A percentile compares a stretch with the other conserved stretches of the same genome.
Conservation (phyloP, 192 early-diverging fungal genomes). For the Spizellomyces punctatus region DNA sequence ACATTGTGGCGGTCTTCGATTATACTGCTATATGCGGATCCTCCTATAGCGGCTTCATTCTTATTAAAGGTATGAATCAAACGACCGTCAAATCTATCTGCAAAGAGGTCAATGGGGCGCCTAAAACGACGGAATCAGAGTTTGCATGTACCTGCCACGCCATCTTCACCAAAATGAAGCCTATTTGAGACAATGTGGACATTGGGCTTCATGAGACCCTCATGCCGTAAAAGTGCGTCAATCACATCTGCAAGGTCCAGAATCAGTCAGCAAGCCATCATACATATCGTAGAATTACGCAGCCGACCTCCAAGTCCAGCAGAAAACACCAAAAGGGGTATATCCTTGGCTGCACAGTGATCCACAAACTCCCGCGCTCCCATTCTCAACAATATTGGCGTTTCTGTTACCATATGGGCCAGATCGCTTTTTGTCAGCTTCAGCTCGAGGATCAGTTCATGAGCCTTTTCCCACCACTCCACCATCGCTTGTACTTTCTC, state of each 20-base stretch:
- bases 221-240: constrained; percentile 51
- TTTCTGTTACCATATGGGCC: constrained; percentile 48
- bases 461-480: constrained; percentile 73
- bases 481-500: constrained; percentile 71
- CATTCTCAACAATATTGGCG: constrained; percentile 51
- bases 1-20: too few species aligned
- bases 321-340: constrained; percentile 74
- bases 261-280: constrained; percentile 4
- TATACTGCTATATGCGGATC: too few species aligned
- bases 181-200: constrained; percentile 74
- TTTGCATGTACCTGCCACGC: constrained; percentile 19
- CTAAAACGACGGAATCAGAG: too few species aligned
- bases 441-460: constrained; percentile 54
- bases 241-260: constrained; percentile 55
- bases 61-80: constrained; percentile 78
- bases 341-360: constrained; percentile 9
- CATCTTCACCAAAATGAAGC: constrained; percentile 62
- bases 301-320: constrained; percentile 61
- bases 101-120: constrained; percentile 7
- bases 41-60: constrained; percentile 47
- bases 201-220: constrained; percentile 47
- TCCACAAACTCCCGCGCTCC: constrained; percentile 47
- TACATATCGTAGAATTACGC: constrained; percentile 2
- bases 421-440: constrained; percentile 54
- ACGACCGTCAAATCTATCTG: constrained; percentile 64